A percentile compares a stretch with the other conserved stretches of the same genome.
phyloP scores from a whole-genome alignment of 2,329 filamentous ascomycete species.

The Sphaerostilbella broomeana region DNA sequence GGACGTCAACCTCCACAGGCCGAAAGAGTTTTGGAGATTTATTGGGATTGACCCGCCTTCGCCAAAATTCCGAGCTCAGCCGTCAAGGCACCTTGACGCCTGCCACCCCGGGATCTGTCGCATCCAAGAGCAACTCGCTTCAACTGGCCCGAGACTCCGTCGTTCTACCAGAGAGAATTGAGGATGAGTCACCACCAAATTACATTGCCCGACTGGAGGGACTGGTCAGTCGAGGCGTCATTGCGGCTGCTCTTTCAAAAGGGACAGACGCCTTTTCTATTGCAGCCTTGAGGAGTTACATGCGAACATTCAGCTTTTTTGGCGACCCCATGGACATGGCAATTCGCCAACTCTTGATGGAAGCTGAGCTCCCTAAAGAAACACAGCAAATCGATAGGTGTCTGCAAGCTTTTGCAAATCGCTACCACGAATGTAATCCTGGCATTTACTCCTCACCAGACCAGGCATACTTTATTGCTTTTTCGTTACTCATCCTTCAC shows the following conservation, averaged over 20 bases:
- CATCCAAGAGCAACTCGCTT: slow-evolving; percentile 78
- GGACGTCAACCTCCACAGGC: slow-evolving; percentile 82
- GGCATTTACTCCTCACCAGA: slow-evolving; percentile 88
- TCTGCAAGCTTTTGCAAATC: slow-evolving; percentile 87
- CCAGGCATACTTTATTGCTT: slow-evolving; percentile 97
- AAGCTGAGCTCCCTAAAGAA: slow-evolving; percentile 91
- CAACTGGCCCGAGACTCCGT: slow-evolving; percentile 67
- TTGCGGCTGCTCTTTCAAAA: slow-evolving; percentile 80
- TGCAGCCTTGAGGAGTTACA: slow-evolving; percentile 84
- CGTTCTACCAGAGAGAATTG: slow-evolving; percentile 68
- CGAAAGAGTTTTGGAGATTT: slow-evolving; percentile 90
- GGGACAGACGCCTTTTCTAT: slow-evolving; percentile 77
- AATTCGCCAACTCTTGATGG: slow-evolving; percentile 90
- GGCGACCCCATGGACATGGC: slow-evolving; percentile 98
- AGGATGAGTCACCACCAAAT: slow-evolving; percentile 83
- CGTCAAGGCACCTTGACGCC: slow-evolving; percentile 63
- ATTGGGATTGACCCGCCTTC: slow-evolving; percentile 68
- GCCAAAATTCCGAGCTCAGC: slow-evolving; percentile 72
- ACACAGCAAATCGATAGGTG: slow-evolving; percentile 97
- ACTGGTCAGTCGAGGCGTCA: slow-evolving; percentile 69
- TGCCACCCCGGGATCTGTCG: slow-evolving; percentile 60
- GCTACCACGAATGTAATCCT: slow-evolving; percentile 97
- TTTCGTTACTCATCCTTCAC: slow-evolving; percentile 91
- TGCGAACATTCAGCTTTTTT: slow-evolving; percentile 91
- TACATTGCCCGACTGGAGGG: slow-evolving; percentile 82